A percentile compares a stretch with the other conserved stretches of the same genome.
Conservation (phyloP, 176 grass and related monocot genomes). For the Cenchrus americanus region DNA sequence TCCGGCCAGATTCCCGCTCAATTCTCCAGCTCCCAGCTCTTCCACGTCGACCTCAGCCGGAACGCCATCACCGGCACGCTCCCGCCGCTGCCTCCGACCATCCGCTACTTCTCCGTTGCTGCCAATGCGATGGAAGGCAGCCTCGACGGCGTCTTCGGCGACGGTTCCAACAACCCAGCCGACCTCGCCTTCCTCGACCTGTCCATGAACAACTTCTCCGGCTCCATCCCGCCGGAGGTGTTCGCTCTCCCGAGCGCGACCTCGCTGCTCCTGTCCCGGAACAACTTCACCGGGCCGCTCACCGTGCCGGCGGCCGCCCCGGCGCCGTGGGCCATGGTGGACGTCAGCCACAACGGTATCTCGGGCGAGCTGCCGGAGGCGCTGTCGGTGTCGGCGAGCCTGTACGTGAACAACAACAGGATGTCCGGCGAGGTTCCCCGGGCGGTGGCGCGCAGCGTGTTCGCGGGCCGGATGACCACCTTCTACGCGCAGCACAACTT, state of each 20-base stretch:
- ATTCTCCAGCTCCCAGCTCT: conserved; percentile 50
- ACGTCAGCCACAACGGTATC: conserved; percentile 79
- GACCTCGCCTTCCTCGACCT: conserved; percentile 72
- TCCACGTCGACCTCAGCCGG: conserved; percentile 74
- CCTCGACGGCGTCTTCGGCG: conserved; percentile 50
- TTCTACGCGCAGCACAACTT: conserved; percentile 97
- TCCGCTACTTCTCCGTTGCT: conserved; percentile 69
- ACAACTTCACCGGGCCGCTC: conserved; percentile 72
- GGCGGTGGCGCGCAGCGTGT: conserved; percentile 54
- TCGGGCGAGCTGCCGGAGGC: conserved; percentile 65
- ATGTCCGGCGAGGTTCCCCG: conserved; percentile 64
- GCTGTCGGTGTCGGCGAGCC: conserved; percentile 50
- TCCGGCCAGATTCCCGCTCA: conserved; percentile 52
- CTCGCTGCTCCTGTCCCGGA: conserved; percentile 75
- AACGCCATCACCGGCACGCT: conserved; percentile 60
- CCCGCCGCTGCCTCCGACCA: conserved; percentile 49
- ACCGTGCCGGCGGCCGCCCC: conserved; percentile 7
- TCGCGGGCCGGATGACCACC: conserved; percentile 63
- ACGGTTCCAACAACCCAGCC: neutral
- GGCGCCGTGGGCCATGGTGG: conserved; percentile 61
- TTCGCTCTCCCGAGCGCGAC: conserved; percentile 60
- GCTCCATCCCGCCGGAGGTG: conserved; percentile 51
- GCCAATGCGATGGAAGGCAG: conserved; percentile 60
- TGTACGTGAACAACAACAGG: conserved; percentile 88
- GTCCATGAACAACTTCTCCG: conserved; percentile 73